phyloP scores from a whole-genome alignment of 495 filamentous ascomycete species.

The Hyaloscypha hepaticicola region DNA sequence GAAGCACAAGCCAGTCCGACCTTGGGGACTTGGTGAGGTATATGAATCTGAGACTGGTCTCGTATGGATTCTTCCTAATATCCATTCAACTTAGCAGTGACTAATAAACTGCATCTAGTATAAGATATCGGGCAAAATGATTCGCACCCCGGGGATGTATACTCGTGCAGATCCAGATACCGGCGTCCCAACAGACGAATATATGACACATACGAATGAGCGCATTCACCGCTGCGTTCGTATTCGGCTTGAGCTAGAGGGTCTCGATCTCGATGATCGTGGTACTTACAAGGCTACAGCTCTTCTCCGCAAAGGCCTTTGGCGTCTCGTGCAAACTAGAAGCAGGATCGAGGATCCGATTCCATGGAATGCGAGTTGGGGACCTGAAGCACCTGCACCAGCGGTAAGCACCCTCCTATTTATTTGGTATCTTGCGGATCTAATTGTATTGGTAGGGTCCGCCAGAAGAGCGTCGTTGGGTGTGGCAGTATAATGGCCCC shows the following conservation, averaged over 20 bases:
- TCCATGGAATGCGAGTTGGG: conserved; percentile 37
- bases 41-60: conserved; percentile 45
- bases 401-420: background rate
- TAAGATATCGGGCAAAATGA: conserved; percentile 48
- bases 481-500: conserved; percentile 51
- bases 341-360: conserved; percentile 38
- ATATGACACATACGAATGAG: conserved; percentile 61
- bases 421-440: background rate
- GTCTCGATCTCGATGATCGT: conserved; percentile 56
- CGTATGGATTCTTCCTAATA: background rate
- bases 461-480: conserved; percentile 39
- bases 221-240: conserved; percentile 63
- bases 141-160: conserved; percentile 60
- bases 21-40: conserved; percentile 60
- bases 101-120: conserved; percentile 32
- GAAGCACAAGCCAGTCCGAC: conserved; percentile 49
- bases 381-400: conserved; percentile 19
- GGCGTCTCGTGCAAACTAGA: conserved; percentile 36
- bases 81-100: background rate
- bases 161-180: conserved; percentile 51
- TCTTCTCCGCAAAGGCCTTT: conserved; percentile 40
- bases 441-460: conserved; percentile 1
- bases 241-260: conserved; percentile 51
- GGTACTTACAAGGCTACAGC: conserved; percentile 52
- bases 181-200: conserved; percentile 37